A percentile compares a stretch with the other conserved stretches of the same genome.
Evolutionary conservation across 164 flowering plant species (phyloP).

Genomic region (Tetrastigma voinierianum): DNA sequence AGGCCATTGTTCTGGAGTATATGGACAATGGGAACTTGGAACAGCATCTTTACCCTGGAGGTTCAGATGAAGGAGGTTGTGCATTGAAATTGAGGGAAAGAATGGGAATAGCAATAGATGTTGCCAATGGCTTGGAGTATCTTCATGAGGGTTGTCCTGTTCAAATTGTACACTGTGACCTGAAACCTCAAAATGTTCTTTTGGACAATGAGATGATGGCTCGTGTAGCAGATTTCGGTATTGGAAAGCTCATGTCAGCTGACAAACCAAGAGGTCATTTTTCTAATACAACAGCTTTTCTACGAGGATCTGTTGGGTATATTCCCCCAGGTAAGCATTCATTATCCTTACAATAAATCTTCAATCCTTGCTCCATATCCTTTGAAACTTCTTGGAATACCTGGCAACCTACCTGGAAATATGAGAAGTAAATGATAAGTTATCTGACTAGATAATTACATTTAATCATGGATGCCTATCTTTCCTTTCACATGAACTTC

Average conservation of each 20-base stretch:
- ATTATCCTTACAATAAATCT: neutral
- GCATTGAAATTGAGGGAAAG: slow-evolving; percentile 9
- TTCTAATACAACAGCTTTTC: neutral
- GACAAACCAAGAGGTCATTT: neutral
- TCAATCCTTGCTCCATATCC: too few relatives aligned
- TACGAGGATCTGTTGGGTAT: slow-evolving; percentile 1
- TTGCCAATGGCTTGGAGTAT: slow-evolving; percentile 11
- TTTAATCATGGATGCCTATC: too few relatives aligned
- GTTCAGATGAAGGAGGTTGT: slow-evolving; percentile 4
- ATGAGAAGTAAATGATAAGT: too few relatives aligned
- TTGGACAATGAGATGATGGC: slow-evolving; percentile 9
- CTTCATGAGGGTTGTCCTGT: slow-evolving; percentile 10
- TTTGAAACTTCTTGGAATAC: too few relatives aligned
- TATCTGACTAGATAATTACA: too few relatives aligned
- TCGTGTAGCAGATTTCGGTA: slow-evolving; percentile 14
- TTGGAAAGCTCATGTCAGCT: slow-evolving; percentile 5
- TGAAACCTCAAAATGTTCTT: slow-evolving; percentile 13
- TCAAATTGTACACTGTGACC: slow-evolving; percentile 8
- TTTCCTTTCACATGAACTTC: too few relatives aligned
- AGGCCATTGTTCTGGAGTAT: slow-evolving; percentile 14
- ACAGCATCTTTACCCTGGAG: slow-evolving; percentile 16
- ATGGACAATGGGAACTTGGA: slow-evolving; percentile 17
- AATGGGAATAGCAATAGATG: slow-evolving; percentile 4
- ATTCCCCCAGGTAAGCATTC: neutral
- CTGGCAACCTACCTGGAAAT: too few relatives aligned